Percentiles rank a stretch among this genome's conserved stretches.
Conservation (phyloP, 495 filamentous ascomycete genomes). For the Ramalina peruviana region DNA sequence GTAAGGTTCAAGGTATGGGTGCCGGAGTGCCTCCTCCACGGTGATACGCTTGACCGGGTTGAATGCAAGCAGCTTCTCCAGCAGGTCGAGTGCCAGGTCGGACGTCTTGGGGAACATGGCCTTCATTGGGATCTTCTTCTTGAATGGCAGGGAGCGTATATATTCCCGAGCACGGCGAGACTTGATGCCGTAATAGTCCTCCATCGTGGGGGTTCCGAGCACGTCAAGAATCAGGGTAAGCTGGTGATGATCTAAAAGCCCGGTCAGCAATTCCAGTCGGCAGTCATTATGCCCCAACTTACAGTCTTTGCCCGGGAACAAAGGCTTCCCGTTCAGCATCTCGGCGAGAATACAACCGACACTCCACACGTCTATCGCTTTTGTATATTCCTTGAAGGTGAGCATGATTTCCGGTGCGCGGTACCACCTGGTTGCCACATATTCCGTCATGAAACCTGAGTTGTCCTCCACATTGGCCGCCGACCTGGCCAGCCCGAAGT, state of each 20-base stretch:
- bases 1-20: slow-evolving; percentile 97
- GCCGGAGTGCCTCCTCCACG: slow-evolving; percentile 91
- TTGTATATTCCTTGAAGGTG: slow-evolving; percentile 99
- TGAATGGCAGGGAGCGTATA: slow-evolving; percentile 98
- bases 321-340: slow-evolving; percentile 96
- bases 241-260: slow-evolving; percentile 77
- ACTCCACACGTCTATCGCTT: slow-evolving; percentile 99
- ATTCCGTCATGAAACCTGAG: slow-evolving; percentile 99
- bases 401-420: slow-evolving; percentile 99
- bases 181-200: slow-evolving; percentile 99
- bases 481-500: slow-evolving; percentile 90
- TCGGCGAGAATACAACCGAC: slow-evolving; percentile 99
- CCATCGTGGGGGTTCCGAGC: slow-evolving; percentile 97
- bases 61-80: slow-evolving; percentile 93
- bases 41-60: slow-evolving; percentile 98
- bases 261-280: slow-evolving; percentile 8
- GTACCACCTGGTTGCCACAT: slow-evolving; percentile 98
- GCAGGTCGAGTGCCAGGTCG: slow-evolving; percentile 78
- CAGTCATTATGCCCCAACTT: slow-evolving; percentile 24
- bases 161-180: slow-evolving; percentile 96
- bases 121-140: slow-evolving; percentile 99
- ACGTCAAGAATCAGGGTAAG: slow-evolving; percentile 96
- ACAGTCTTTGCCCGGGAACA: slow-evolving; percentile 99
- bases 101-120: slow-evolving; percentile 95
- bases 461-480: slow-evolving; percentile 94